Evolutionary conservation across 208 protist genomes (phyloP), one percentile per base, ranked within the genome.

Genomic region (Phytomonas francai): DNA sequence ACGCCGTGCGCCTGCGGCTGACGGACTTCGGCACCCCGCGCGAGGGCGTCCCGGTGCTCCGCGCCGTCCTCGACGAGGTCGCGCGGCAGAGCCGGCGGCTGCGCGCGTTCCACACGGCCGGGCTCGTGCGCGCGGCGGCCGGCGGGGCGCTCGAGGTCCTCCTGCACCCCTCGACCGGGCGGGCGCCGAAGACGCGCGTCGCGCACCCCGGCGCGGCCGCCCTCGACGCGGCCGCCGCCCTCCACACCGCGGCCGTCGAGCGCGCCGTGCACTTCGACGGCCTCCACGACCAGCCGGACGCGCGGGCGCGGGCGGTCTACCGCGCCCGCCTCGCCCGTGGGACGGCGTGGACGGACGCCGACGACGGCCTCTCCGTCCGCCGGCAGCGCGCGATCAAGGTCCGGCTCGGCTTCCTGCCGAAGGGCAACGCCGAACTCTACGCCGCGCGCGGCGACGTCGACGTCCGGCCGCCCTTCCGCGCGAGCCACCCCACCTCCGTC

Each of bases 221-320:
- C 67, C 77, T 91, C 27, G 66, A 73, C 9, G 76, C 74, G 28
- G 85, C 76, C 56, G 82, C 81, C 42, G 89, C 91, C 68, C 74
- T 81, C 45, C 74, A 79, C 65, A 77, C 88, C n/a, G 70, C 91
- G 28, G 82, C 87, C 70, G 76, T 78, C 33, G 89, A 95, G 63
- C 82, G 85, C 60, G 87, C 92, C 68, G 70, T 92, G 0, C 89
- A 88, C 72, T 95, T 95, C 69, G 89, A 95, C 68, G 89, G 87
- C 63, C 72, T 91, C 12, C 70, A 87, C 42, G 74, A 83, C 54
- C 79, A 86, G 70, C 72, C 66, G 51, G 88, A 78, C 16, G 65
- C 65, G 64, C 83, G 79, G 65, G 76, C 87, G 75, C 75, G 82
- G 42, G 70, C 87, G 59, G 62, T 69, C 36, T 95, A 95, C 72